Conservation (phyloP, 805 yeast genomes). For the Saccharomyces kudriavzevii region DNA sequence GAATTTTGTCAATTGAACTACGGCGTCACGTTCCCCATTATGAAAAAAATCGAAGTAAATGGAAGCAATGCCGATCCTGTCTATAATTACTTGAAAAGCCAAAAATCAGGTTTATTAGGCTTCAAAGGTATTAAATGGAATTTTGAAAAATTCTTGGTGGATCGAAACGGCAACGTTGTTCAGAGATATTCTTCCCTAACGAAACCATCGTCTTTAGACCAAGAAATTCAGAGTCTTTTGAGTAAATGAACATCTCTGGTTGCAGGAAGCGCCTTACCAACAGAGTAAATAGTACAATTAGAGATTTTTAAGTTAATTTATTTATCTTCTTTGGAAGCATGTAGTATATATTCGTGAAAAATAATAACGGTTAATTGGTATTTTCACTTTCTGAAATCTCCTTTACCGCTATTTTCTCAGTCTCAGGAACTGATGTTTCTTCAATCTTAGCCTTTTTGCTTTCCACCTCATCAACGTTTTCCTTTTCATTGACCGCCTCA, state of each 20-base stretch:
- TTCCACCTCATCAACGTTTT: slow-evolving; percentile 3
- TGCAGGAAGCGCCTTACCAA: not conserved
- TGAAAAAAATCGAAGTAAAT: slow-evolving; percentile 83
- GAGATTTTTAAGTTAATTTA: not conserved
- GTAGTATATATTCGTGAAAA: not conserved
- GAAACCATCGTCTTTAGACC: slow-evolving; percentile 53
- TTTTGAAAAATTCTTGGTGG: slow-evolving; percentile 62
- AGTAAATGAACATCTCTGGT: not conserved
- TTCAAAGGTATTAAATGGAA: slow-evolving; percentile 71
- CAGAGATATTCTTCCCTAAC: slow-evolving; percentile 59
- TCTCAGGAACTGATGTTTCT: not conserved
- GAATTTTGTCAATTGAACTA: slow-evolving; percentile 69
- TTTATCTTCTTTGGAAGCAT: not conserved
- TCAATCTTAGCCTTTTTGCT: slow-evolving; percentile 1
- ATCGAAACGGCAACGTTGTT: slow-evolving; percentile 47
- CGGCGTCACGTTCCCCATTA: slow-evolving; percentile 85
- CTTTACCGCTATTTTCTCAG: slow-evolving; percentile 2
- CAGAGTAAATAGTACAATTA: not conserved
- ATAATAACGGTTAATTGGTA: not conserved
- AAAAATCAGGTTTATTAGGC: slow-evolving; percentile 54
- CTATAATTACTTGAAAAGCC: slow-evolving; percentile 62
- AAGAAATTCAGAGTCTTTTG: slow-evolving; percentile 52
- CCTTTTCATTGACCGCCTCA: slow-evolving; percentile 5
- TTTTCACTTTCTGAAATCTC: not conserved
- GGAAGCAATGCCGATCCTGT: slow-evolving; percentile 77